Evolutionary conservation across 2,329 filamentous ascomycete genomes (phyloP).

Genomic region (Arthrinium puccinioides): DNA sequence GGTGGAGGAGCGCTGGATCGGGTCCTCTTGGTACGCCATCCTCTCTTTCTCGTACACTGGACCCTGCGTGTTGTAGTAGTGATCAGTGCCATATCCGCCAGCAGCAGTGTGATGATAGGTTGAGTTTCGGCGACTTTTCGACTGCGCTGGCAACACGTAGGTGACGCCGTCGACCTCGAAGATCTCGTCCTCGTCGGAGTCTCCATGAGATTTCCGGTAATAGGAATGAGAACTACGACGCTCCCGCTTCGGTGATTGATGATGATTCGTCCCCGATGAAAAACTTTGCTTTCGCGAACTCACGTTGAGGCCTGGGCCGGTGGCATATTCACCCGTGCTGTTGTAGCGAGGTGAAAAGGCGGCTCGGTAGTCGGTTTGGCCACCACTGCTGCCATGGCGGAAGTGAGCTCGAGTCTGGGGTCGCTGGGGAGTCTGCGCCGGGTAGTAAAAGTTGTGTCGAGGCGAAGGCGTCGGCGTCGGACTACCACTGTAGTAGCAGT

Average conservation of each 20-base stretch:
- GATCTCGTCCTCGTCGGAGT: slow-evolving; percentile 58
- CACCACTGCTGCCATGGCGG: slow-evolving; percentile 33
- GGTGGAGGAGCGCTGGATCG: slow-evolving; percentile 28
- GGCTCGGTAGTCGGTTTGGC: slow-evolving; percentile 34
- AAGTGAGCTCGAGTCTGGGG: slow-evolving; percentile 47
- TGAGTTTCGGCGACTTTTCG: slow-evolving; percentile 29
- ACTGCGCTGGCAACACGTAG: slow-evolving; percentile 44
- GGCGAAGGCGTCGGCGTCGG: slow-evolving; percentile 52
- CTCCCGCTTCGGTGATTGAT: slow-evolving; percentile 38
- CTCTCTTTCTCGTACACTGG: slow-evolving; percentile 28
- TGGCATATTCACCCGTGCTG: slow-evolving; percentile 56
- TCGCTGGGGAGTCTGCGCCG: slow-evolving; percentile 38
- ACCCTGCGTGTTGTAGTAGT: slow-evolving; percentile 48
- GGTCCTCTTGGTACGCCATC: slow-evolving; percentile 33
- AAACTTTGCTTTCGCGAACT: slow-evolving; percentile 38
- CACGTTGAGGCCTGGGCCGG: slow-evolving; percentile 49
- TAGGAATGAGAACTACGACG: slow-evolving; percentile 51
- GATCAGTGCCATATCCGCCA: slow-evolving; percentile 53
- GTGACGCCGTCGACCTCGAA: slow-evolving; percentile 46
- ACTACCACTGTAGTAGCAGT: slow-evolving; percentile 46
- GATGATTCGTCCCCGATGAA: slow-evolving; percentile 29
- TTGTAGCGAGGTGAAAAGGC: slow-evolving; percentile 54
- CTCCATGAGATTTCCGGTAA: slow-evolving; percentile 54
- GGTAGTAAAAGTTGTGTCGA: slow-evolving; percentile 37
- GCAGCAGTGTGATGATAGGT: slow-evolving; percentile 34